Conservation (phyloP, 1,139 yeast genomes). For the Diutina pseudorugosa region DNA sequence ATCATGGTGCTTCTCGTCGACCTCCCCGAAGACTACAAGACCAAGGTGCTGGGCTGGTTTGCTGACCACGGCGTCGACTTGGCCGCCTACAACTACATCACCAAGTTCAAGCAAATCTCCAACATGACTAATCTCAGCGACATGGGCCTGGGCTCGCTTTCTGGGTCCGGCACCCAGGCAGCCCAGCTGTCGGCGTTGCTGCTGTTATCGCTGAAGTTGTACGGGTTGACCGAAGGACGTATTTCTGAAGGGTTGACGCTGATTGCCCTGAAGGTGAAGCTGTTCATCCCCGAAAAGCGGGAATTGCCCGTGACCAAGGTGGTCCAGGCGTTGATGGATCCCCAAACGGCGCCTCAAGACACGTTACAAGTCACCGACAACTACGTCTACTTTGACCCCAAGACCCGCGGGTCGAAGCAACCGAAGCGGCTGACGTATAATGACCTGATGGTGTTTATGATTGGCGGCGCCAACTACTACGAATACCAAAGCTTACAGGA, state of each 20-base stretch:
- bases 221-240: slow-evolving; percentile 79
- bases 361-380: slow-evolving; percentile 70
- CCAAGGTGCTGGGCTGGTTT: slow-evolving; percentile 56
- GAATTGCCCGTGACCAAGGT: slow-evolving; percentile 82
- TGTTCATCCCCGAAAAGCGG: slow-evolving; percentile 76
- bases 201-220: slow-evolving; percentile 60
- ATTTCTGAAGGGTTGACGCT: slow-evolving; percentile 73
- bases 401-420: slow-evolving; percentile 71
- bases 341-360: slow-evolving; percentile 47
- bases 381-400: slow-evolving; percentile 84
- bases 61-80: slow-evolving; percentile 26
- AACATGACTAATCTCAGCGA: neutral
- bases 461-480: slow-evolving; percentile 92
- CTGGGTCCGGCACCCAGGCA: slow-evolving; percentile 7
- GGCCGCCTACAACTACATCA: slow-evolving; percentile 56
- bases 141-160: neutral
- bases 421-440: slow-evolving; percentile 77
- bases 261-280: slow-evolving; percentile 78
- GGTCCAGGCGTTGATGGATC: slow-evolving; percentile 87
- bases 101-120: slow-evolving; percentile 54
- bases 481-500: slow-evolving; percentile 93
- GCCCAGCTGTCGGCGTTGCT: slow-evolving; percentile 49
- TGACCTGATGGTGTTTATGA: slow-evolving; percentile 79
- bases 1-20: slow-evolving; percentile 52
- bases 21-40: slow-evolving; percentile 48